These are phyloP conservation scores for Camelina hispida DNA, from an alignment of 345 rosid species.

Conservation along the genomic window DNA sequence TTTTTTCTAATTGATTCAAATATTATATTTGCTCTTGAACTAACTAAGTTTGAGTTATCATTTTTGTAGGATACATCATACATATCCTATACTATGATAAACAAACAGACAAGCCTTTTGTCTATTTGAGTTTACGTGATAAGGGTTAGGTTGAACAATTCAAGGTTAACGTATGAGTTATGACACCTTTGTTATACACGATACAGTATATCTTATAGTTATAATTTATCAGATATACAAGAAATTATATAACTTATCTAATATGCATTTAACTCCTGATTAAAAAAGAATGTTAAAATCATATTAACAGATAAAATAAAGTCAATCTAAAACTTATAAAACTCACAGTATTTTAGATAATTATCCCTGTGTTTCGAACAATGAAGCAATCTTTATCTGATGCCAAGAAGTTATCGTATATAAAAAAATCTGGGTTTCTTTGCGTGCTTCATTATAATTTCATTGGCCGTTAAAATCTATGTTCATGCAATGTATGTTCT, in stretches of 20 bases:
- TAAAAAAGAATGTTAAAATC: not conserved
- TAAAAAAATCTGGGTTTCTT: slow-evolving; percentile 30
- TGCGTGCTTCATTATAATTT: slow-evolving; percentile 22
- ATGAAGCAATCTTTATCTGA: slow-evolving; percentile 36
- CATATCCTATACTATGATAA: slow-evolving; percentile 1
- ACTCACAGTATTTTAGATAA: not conserved
- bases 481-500: not conserved
- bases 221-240: not conserved
- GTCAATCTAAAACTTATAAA: not conserved
- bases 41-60: not conserved
- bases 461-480: slow-evolving; percentile 30
- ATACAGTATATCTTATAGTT: not conserved
- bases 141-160: slow-evolving; percentile 25
- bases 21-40: not conserved
- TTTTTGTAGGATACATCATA: slow-evolving; percentile 20
- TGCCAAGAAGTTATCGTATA: slow-evolving; percentile 12
- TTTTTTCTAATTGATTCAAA: not conserved
- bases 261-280: not conserved
- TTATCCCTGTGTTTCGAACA: not conserved
- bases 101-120: slow-evolving; percentile 6
- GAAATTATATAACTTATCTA: not conserved
- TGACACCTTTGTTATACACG: not conserved
- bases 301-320: not conserved
- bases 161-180: not conserved
- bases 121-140: slow-evolving; percentile 23